Evolutionary conservation across 306 rosid species (phyloP).

Genomic region (Cicer arietinum): DNA sequence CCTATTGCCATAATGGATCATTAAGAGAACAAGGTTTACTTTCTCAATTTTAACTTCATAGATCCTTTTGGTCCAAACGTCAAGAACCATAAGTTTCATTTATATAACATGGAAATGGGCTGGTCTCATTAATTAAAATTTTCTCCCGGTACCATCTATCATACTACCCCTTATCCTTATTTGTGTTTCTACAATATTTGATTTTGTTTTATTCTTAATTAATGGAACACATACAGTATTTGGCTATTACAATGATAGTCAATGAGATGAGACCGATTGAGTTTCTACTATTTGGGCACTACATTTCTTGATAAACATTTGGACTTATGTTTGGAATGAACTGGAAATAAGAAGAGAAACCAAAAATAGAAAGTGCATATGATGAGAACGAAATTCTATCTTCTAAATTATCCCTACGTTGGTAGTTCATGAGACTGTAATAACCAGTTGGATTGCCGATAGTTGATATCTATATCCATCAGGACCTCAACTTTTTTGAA

Average conservation of each 20-base stretch:
- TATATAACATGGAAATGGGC: constrained; percentile 9
- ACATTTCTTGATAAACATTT: neutral
- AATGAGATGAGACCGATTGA: neutral
- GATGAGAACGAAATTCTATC: constrained; percentile 12
- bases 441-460: constrained; percentile 9
- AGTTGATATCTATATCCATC: neutral
- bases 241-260: constrained; percentile 5
- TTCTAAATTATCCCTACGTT: neutral
- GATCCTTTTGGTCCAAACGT: constrained; percentile 11
- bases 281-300: neutral
- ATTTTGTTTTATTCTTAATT: neutral
- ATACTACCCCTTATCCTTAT: neutral
- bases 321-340: neutral
- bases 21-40: constrained; percentile 11
- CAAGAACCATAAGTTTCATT: neutral
- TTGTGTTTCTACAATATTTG: constrained; percentile 18
- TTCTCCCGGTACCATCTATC: neutral
- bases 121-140: neutral
- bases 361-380: neutral
- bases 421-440: constrained; percentile 13
- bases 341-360: neutral
- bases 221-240: constrained; percentile 21
- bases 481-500: neutral
- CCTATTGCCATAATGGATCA: constrained; percentile 4
- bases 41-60: constrained; percentile 17